Conservation (phyloP, 805 yeast genomes). For the Candida peoriensis region DNA sequence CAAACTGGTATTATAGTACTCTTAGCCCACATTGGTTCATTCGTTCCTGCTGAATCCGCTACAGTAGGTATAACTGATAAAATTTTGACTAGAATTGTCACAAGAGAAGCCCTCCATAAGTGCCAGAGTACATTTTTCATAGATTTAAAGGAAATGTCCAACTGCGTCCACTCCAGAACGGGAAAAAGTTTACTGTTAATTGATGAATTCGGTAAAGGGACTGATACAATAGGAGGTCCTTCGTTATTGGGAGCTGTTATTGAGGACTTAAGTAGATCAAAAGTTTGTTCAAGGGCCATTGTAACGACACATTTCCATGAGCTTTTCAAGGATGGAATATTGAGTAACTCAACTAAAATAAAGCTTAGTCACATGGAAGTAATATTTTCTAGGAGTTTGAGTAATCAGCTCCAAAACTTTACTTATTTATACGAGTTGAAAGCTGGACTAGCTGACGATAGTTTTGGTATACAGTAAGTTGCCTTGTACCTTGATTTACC, state of each 20-base stretch:
- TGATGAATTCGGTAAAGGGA: slow-evolving; percentile 54
- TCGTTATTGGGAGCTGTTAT: slow-evolving; percentile 37
- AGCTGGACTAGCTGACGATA: slow-evolving; percentile 28
- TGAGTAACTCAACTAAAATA: slow-evolving; percentile 19
- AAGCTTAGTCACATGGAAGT: slow-evolving; percentile 34
- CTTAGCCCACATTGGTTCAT: slow-evolving; percentile 50
- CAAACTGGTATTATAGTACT: slow-evolving; percentile 45
- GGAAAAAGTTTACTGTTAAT: slow-evolving; percentile 38
- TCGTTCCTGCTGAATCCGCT: slow-evolving; percentile 45
- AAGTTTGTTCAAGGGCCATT: slow-evolving; percentile 24
- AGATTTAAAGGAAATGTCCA: slow-evolving; percentile 41
- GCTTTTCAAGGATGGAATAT: slow-evolving; percentile 26
- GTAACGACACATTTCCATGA: slow-evolving; percentile 42
- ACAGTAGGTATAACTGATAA: slow-evolving; percentile 43
- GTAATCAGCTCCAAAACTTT: slow-evolving; percentile 15
- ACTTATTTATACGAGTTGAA: slow-evolving; percentile 30
- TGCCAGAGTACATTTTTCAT: slow-evolving; percentile 45
- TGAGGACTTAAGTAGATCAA: slow-evolving; percentile 14
- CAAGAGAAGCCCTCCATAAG: slow-evolving; percentile 35
- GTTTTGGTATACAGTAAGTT: slow-evolving; percentile 30
- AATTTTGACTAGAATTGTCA: slow-evolving; percentile 39
- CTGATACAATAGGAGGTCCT: slow-evolving; percentile 42
- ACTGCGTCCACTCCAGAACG: slow-evolving; percentile 35
- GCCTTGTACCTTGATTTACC: background rate
- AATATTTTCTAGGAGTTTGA: slow-evolving; percentile 8